A percentile compares a stretch with the other conserved stretches of the same genome.
Evolutionary conservation across 331 rosid species (phyloP).

Genomic region (Erythrophleum ivorense): DNA sequence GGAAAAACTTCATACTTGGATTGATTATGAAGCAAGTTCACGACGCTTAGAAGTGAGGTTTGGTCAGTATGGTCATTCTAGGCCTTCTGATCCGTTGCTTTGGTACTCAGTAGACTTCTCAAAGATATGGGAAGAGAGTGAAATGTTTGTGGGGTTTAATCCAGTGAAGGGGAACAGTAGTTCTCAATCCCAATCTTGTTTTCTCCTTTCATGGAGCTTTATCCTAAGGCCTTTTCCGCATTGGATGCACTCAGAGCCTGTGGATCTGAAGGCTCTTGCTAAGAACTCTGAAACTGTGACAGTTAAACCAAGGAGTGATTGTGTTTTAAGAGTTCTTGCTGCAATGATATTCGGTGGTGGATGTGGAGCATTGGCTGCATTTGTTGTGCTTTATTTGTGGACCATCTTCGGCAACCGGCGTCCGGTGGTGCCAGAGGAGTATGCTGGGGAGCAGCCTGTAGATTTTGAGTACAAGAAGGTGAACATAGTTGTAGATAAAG

Average conservation of each 20-base stretch:
- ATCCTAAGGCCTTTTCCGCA: conserved; percentile 59
- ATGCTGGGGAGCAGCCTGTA: conserved; percentile 55
- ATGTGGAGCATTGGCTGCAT: conserved; percentile 89
- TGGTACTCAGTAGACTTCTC: conserved; percentile 66
- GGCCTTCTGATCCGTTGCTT: conserved; percentile 68
- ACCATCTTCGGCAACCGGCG: conserved; percentile 77
- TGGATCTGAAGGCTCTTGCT: conserved; percentile 57
- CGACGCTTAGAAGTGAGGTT: conserved; percentile 72
- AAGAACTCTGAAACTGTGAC: conserved; percentile 44
- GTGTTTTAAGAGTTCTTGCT: conserved; percentile 62
- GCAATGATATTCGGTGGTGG: conserved; percentile 88
- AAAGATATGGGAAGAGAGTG: conserved; percentile 52
- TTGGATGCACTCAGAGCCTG: conserved; percentile 86
- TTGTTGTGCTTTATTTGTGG: conserved; percentile 76
- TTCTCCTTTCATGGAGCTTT: conserved; percentile 80
- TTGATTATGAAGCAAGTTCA: conserved; percentile 81
- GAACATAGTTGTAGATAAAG: conserved; percentile 71
- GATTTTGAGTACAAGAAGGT: conserved; percentile 89
- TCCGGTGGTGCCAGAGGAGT: conserved; percentile 88
- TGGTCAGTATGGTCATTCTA: conserved; percentile 52
- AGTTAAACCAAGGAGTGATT: conserved; percentile 63
- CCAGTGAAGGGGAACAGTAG: conserved; percentile 54
- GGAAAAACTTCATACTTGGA: conserved; percentile 69
- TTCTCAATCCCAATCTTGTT: conserved; percentile 59
- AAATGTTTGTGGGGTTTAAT: conserved; percentile 68